A percentile compares a stretch with the other conserved stretches of the same genome.
phyloP scores from a whole-genome alignment of 805 yeast genomes.

The Ogataea paraovalis region DNA sequence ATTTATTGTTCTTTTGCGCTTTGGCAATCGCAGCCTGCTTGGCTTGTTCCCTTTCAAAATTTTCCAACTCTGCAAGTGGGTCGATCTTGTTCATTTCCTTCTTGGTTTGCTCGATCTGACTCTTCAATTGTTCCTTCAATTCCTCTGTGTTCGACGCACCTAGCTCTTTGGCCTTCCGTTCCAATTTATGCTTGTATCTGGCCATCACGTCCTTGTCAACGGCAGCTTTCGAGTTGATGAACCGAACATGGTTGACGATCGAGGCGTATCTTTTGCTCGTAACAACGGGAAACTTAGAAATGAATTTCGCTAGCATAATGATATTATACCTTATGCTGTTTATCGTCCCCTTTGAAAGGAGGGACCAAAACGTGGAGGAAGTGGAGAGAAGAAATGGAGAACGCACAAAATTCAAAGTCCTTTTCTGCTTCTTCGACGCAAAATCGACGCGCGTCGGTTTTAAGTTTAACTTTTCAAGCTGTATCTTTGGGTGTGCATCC shows the following conservation, averaged over 20 bases:
- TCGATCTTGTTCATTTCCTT: constrained; percentile 58
- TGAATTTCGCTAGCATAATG: background rate
- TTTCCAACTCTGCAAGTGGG: constrained; percentile 66
- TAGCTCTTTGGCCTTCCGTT: constrained; percentile 34
- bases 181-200: constrained; percentile 39
- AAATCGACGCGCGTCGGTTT: too few species aligned
- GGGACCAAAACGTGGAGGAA: too few species aligned
- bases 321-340: background rate
- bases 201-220: constrained; percentile 31
- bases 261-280: constrained; percentile 19
- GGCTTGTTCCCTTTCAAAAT: constrained; percentile 27
- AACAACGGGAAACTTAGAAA: background rate
- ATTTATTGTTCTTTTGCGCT: constrained; percentile 22
- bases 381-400: too few species aligned
- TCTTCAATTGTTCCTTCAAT: constrained; percentile 57
- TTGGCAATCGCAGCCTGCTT: constrained; percentile 25
- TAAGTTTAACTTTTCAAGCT: too few species aligned
- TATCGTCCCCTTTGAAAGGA: too few species aligned
- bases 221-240: constrained; percentile 25
- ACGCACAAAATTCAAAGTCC: too few species aligned
- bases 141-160: constrained; percentile 53
- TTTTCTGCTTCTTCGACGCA: too few species aligned
- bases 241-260: constrained; percentile 24
- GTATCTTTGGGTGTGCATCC: too few species aligned
- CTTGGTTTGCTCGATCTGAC: constrained; percentile 53